A percentile compares a stretch with the other conserved stretches of the same genome.
Evolutionary conservation across 495 filamentous ascomycete species (phyloP).

Genomic region (Tuber melanosporum): DNA sequence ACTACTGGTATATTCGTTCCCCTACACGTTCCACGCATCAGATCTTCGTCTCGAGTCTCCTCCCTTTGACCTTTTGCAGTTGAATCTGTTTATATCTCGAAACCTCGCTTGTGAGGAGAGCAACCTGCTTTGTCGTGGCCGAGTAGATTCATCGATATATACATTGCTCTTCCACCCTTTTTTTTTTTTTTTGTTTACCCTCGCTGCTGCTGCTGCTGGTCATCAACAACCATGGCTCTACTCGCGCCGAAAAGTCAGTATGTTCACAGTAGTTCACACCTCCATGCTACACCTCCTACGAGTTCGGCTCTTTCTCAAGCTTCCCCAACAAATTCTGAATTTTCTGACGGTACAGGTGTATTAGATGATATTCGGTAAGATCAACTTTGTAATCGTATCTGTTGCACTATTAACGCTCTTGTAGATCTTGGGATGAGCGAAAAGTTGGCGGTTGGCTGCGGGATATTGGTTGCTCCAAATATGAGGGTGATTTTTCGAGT

Average conservation of each 20-base stretch:
- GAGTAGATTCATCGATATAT: not conserved
- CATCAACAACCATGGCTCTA: constrained; percentile 60
- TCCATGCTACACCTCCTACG: constrained; percentile 50
- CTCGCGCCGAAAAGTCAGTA: constrained; percentile 80
- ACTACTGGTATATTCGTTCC: constrained; percentile 19
- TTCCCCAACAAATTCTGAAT: constrained; percentile 90
- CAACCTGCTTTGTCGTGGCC: not conserved
- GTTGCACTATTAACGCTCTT: constrained; percentile 43
- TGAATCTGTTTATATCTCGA: constrained; percentile 4
- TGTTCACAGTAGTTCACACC: constrained; percentile 49
- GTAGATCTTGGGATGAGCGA: constrained; percentile 80
- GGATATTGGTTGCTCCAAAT: constrained; percentile 85
- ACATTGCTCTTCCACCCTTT: not conserved
- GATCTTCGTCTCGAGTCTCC: constrained; percentile 28
- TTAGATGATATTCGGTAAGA: constrained; percentile 56
- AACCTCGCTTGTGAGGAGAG: constrained; percentile 1
- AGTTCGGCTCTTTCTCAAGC: constrained; percentile 61
- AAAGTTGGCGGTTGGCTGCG: constrained; percentile 82
- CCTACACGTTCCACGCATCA: constrained; percentile 26
- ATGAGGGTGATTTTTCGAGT: constrained; percentile 84
- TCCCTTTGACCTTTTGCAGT: constrained; percentile 9
- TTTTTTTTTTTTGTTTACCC: constrained; percentile 18
- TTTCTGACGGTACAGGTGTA: constrained; percentile 67
- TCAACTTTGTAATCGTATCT: constrained; percentile 52
- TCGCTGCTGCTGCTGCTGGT: constrained; percentile 33